Evolutionary conservation across 768 basidiomycete genomes (phyloP), one percentile per base, ranked within the genome.

Genomic region (Lactarius psammicola): DNA sequence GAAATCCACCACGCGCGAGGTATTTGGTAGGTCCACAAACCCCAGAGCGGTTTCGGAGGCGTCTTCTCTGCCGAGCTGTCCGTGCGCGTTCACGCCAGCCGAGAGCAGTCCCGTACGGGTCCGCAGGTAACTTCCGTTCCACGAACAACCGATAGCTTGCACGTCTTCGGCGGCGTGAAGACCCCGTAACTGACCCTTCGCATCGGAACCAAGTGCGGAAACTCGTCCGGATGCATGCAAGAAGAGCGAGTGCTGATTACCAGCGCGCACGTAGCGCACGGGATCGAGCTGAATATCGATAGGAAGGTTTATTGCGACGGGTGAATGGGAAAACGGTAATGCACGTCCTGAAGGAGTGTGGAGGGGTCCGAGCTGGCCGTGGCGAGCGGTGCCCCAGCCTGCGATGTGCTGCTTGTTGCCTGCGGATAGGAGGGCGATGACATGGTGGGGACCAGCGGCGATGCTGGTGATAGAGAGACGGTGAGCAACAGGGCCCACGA

Each of bases 301-400:
- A 3, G 68, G 62, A 17, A 76, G 53, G 6, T 74, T 66, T 11
- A 92, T 71, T 6, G 78, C 66, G 11, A 49, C 70, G 18, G 79
- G 78, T 0, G 66, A 64, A 1, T 80, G 62, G 20, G 76, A 65
- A 67, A 78, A 76, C 0, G 76, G 67, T 11, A 73, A 61, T 17
- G 73, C 69, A 34, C 74, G 75, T 34, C 68, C 69, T 36, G 61
- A 63, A 10, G 68, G 49, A 34, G 70, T 66, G 31, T 67, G 42
- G 20, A 74, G 64, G 30, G 74, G 68, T 4, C 90, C 91, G 1
- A 98, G 82, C 72, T 98, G 94, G 4, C 94, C 93, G 71, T 95
- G 93, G 36, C 95, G 80, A 17, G 85, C 83, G 2, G 87, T 79
- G 6, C 95, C 95, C 95, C 95, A 98, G 8, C 94, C 95, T 6